A percentile compares a stretch with the other conserved stretches of the same genome.
These are phyloP conservation scores for Amanita rubescens DNA, from an alignment of 768 basidiomycete species.

Conservation along the genomic window DNA sequence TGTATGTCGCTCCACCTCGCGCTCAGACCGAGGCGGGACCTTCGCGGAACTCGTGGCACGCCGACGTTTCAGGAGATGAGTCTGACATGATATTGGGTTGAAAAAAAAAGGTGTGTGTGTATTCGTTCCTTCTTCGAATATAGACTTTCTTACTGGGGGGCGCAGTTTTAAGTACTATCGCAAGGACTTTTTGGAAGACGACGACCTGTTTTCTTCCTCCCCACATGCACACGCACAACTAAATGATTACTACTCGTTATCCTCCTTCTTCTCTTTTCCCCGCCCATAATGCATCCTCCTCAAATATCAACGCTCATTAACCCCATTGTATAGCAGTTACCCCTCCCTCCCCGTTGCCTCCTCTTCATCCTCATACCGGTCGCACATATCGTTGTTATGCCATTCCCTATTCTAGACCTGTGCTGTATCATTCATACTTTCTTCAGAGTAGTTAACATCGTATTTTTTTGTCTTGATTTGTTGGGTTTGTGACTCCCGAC, in stretches of 20 bases:
- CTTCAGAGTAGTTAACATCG: background rate
- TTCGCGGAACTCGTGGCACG: background rate
- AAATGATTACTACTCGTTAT: background rate
- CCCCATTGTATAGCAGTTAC: constrained; percentile 6
- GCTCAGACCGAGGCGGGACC: constrained; percentile 1
- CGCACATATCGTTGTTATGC: background rate
- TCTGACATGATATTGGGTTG: constrained; percentile 6
- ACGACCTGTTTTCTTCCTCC: background rate
- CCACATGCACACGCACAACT: background rate
- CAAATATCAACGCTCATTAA: background rate
- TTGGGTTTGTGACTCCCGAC: too few species aligned
- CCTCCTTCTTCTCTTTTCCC: background rate
- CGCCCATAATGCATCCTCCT: background rate
- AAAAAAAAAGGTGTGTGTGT: background rate
- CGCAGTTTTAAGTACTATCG: background rate
- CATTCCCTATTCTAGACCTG: constrained; percentile 1
- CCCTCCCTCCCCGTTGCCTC: background rate
- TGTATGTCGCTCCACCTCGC: background rate
- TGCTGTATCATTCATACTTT: constrained; percentile 3
- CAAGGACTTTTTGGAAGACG: background rate
- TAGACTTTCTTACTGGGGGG: background rate
- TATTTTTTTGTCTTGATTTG: background rate
- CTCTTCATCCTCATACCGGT: background rate
- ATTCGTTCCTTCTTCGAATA: background rate
- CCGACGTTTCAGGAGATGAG: background rate